phyloP scores from a whole-genome alignment of 208 protist genomes.

The Leishmania major region DNA sequence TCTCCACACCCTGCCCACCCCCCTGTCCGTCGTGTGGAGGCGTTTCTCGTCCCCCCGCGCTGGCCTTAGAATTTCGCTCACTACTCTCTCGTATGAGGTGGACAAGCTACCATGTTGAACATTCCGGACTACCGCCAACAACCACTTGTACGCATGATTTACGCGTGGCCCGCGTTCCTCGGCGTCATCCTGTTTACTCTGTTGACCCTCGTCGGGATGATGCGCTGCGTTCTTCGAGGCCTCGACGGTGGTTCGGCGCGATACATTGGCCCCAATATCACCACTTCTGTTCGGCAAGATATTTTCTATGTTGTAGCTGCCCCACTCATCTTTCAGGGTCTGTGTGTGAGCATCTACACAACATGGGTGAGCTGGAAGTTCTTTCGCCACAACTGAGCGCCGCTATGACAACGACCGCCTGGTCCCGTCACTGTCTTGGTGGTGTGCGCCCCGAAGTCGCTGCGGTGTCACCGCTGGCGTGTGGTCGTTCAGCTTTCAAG shows the following conservation, averaged over 20 bases:
- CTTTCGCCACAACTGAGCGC: conserved; percentile 72
- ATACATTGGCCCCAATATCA: conserved; percentile 7
- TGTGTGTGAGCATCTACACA: conserved; percentile 54
- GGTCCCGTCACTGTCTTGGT: background rate
- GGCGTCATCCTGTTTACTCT: conserved; percentile 34
- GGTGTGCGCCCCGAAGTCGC: background rate
- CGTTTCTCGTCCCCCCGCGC: background rate
- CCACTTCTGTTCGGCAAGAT: conserved; percentile 24
- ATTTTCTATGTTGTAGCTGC: conserved; percentile 38
- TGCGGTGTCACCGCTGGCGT: background rate
- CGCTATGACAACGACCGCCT: too few species aligned
- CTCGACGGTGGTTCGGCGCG: conserved; percentile 4
- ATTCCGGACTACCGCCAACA: conserved; percentile 34
- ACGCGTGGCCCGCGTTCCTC: conserved; percentile 63
- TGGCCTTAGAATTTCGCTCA: background rate
- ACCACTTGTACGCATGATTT: conserved; percentile 45
- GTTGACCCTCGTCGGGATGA: conserved; percentile 28
- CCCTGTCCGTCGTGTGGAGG: background rate
- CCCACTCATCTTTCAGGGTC: conserved; percentile 29
- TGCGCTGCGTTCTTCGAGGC: conserved; percentile 15
- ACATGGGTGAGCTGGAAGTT: conserved; percentile 88
- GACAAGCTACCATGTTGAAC: background rate
- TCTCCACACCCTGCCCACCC: background rate
- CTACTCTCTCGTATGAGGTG: background rate
- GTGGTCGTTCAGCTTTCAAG: background rate